phyloP scores from a whole-genome alignment of 1,284 basidiomycete genomes.

The Malassezia equina region DNA sequence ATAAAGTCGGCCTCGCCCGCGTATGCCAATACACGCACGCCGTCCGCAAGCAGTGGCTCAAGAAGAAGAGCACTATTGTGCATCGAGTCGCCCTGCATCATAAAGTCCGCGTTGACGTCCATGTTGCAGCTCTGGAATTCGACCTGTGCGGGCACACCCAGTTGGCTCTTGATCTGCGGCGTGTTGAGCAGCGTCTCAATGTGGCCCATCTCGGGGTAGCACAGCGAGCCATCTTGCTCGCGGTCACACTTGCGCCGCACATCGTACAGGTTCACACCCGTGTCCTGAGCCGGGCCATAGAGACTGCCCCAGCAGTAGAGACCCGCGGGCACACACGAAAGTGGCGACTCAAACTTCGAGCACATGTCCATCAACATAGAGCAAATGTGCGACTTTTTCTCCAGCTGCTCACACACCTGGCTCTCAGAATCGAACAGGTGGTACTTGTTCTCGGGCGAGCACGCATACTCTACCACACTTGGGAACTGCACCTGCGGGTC shows the following conservation, averaged over 20 bases:
- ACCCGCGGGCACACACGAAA: conserved; percentile 55
- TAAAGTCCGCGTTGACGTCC: conserved; percentile 59
- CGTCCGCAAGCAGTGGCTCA: conserved; percentile 63
- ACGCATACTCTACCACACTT: conserved; percentile 66
- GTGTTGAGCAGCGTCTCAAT: conserved; percentile 43
- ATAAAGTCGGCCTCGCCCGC: conserved; percentile 74
- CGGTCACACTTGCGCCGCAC: conserved; percentile 66
- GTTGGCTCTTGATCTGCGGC: conserved; percentile 60
- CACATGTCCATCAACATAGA: conserved; percentile 53
- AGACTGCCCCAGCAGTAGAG: conserved; percentile 51
- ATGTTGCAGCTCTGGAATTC: conserved; percentile 55
- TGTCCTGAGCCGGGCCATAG: conserved; percentile 53
- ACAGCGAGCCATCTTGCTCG: conserved; percentile 56
- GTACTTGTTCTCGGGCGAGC: conserved; percentile 52
- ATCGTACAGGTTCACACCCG: conserved; percentile 60
- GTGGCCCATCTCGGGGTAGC: conserved; percentile 57
- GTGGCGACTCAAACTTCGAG: conserved; percentile 39
- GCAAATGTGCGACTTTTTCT: conserved; percentile 62
- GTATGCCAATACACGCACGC: conserved; percentile 68
- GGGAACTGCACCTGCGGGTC: conserved; percentile 48
- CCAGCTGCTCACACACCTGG: conserved; percentile 58
- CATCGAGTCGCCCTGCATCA: conserved; percentile 65
- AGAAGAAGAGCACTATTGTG: conserved; percentile 66
- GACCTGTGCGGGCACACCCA: conserved; percentile 60
- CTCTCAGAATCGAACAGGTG: conserved; percentile 63